Evolutionary conservation across 495 filamentous ascomycete genomes (phyloP).

Genomic region (Penicillium soppii): DNA sequence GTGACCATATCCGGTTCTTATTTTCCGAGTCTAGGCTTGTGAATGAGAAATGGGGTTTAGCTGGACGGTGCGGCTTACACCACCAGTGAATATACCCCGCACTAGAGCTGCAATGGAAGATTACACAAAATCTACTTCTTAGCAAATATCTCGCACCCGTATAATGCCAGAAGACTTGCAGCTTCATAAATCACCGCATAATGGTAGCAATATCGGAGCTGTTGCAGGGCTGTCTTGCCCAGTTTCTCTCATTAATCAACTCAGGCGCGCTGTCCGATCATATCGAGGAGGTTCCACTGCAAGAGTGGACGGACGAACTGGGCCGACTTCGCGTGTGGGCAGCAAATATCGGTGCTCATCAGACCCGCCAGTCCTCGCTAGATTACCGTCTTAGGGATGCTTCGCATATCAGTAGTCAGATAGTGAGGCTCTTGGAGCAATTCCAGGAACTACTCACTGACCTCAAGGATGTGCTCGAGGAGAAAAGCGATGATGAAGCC

Average conservation of each 20-base stretch:
- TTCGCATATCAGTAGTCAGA: conserved; percentile 37
- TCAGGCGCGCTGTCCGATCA: conserved; percentile 1
- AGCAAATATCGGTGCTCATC: conserved; percentile 45
- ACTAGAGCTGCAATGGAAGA: too few relatives aligned
- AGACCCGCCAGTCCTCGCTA: conserved; percentile 38
- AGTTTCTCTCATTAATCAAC: not conserved
- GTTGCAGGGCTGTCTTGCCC: not conserved
- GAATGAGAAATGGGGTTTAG: too few relatives aligned
- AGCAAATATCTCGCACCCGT: too few relatives aligned
- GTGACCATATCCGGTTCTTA: too few relatives aligned
- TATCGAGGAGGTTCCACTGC: conserved; percentile 5
- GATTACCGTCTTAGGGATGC: conserved; percentile 47
- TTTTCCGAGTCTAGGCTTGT: too few relatives aligned
- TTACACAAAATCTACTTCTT: too few relatives aligned
- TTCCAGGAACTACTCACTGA: conserved; percentile 11
- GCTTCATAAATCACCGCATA: too few relatives aligned
- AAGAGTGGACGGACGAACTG: conserved; percentile 30
- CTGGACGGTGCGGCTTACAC: too few relatives aligned
- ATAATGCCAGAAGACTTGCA: too few relatives aligned
- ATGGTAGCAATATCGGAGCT: too few relatives aligned
- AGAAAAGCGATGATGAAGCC: not conserved
- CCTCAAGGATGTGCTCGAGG: not conserved
- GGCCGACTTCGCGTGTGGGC: conserved; percentile 45
- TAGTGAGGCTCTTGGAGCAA: conserved; percentile 30
- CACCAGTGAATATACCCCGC: too few relatives aligned